Evolutionary conservation across 2,329 filamentous ascomycete genomes (phyloP), one percentile per base, ranked within the genome.

Genomic region (Pestalotiopsis sp.): DNA sequence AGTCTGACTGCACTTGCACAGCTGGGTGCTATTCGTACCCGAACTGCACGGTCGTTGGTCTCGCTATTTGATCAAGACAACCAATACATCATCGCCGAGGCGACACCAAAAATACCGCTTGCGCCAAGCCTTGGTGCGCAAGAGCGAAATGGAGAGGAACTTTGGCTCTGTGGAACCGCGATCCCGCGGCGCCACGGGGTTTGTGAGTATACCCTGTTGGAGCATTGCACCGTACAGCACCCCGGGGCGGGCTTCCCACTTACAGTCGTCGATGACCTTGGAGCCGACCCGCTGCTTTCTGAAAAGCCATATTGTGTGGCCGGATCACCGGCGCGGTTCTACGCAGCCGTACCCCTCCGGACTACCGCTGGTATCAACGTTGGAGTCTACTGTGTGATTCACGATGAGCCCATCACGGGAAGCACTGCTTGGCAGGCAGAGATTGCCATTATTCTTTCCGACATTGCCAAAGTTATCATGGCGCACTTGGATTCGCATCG

Each of bases 1-100:
- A 76, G 76, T 66, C 78, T 89, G 59, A 86, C 84, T 1, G 81
- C 83, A 4, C 81, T 87, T 62, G 85, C 85, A 25, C 84, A 88
- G 72, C 79, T 88, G 4, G 85, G 80, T 1, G 78, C 81, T 6
- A 75, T 82, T 67, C 80, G 82, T 12, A 76, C 86, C 5, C 77
- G 80, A 17, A 79, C 78, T 3, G 74, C 78, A 20, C 80, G 85
- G 38, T 78, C 80, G 12, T 72, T 87, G 36, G 80, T 89, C 62
- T 88, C 85, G 1, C 76, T 88, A 17, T 87, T 88, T 69, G 86
- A 87, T 70, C 76, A 75, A 4, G 77, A 79, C 4, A 73, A 80
- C 59, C 85, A 89, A 70, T 81, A 86, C 70, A 77, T 88, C 25
- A 75, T 88, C n/a, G 85, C 85, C 67, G 86, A 88, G 70, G 84